Evolutionary conservation across 2,329 filamentous ascomycete species (phyloP).

Genomic region (Cercospora citrullina): DNA sequence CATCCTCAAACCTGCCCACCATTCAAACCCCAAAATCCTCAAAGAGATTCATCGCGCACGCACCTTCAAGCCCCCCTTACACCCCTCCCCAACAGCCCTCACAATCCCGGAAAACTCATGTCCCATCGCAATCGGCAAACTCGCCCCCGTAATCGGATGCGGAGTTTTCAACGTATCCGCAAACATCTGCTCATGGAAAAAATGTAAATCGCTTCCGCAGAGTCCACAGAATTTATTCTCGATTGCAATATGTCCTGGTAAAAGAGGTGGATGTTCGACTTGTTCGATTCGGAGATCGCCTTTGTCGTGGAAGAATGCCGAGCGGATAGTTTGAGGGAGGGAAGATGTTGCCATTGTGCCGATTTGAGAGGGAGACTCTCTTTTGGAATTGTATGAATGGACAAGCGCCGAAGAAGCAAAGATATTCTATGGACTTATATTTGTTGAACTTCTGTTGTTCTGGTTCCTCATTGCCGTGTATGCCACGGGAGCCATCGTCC

Average conservation of each 20-base stretch:
- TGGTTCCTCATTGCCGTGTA: background rate
- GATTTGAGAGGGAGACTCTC: background rate
- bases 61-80: slow-evolving; percentile 10
- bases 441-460: no score
- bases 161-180: slow-evolving; percentile 8
- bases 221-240: slow-evolving; percentile 17
- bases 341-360: background rate
- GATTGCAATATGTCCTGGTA: slow-evolving; percentile 12
- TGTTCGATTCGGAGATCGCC: slow-evolving; percentile 15
- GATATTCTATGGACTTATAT: no score
- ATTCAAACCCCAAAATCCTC: no score
- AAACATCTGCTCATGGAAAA: slow-evolving; percentile 9
- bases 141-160: slow-evolving; percentile 16
- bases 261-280: slow-evolving; percentile 3
- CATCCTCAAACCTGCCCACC: no score
- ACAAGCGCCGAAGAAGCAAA: no score
- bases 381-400: no score
- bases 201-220: slow-evolving; percentile 18
- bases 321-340: slow-evolving; percentile 6
- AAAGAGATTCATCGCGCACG: no score
- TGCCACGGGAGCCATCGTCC: background rate
- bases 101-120: slow-evolving; percentile 18
- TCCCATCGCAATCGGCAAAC: slow-evolving; percentile 7
- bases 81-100: slow-evolving; percentile 13
- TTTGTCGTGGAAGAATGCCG: slow-evolving; percentile 11